These are phyloP conservation scores for Hemileccinum rubropunctum DNA, from an alignment of 768 basidiomycete species.

Conservation along the genomic window DNA sequence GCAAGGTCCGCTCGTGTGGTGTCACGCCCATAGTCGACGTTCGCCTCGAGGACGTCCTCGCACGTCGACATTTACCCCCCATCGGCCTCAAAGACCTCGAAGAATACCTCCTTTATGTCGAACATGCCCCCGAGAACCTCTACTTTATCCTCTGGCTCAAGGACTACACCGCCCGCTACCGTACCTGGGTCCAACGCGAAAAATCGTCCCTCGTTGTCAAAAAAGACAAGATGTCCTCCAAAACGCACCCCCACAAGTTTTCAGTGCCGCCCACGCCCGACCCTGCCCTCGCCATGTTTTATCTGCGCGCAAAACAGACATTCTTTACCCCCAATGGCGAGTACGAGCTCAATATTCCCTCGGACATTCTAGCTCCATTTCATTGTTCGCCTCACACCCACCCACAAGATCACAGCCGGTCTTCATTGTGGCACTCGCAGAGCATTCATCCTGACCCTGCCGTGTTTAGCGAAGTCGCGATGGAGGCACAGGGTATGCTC, in stretches of 20 bases:
- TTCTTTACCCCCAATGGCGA: constrained; percentile 71
- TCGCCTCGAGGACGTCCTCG: constrained; percentile 70
- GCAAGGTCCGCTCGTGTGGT: constrained; percentile 65
- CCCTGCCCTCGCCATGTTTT: constrained; percentile 68
- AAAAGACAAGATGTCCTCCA: constrained; percentile 41
- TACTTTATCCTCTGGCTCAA: constrained; percentile 83
- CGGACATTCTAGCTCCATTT: constrained; percentile 61
- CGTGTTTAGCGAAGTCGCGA: constrained; percentile 57
- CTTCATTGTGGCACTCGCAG: constrained; percentile 26
- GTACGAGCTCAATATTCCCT: constrained; percentile 71
- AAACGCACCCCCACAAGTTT: constrained; percentile 32
- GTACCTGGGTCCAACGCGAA: constrained; percentile 37
- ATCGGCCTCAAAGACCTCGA: constrained; percentile 75
- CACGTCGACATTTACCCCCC: constrained; percentile 76
- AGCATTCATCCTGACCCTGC: constrained; percentile 60
- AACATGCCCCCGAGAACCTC: constrained; percentile 73
- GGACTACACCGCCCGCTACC: constrained; percentile 59
- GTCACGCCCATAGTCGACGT: constrained; percentile 68
- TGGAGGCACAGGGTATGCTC: constrained; percentile 57
- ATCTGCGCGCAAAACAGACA: constrained; percentile 74
- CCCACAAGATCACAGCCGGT: constrained; percentile 11
- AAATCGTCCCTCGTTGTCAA: constrained; percentile 26
- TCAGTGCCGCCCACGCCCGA: constrained; percentile 37
- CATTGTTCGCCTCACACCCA: constrained; percentile 34
- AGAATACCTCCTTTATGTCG: constrained; percentile 81